These are phyloP conservation scores for Phytophthora cajani DNA, from an alignment of 352 stramenopile species.

Conservation along the genomic window DNA sequence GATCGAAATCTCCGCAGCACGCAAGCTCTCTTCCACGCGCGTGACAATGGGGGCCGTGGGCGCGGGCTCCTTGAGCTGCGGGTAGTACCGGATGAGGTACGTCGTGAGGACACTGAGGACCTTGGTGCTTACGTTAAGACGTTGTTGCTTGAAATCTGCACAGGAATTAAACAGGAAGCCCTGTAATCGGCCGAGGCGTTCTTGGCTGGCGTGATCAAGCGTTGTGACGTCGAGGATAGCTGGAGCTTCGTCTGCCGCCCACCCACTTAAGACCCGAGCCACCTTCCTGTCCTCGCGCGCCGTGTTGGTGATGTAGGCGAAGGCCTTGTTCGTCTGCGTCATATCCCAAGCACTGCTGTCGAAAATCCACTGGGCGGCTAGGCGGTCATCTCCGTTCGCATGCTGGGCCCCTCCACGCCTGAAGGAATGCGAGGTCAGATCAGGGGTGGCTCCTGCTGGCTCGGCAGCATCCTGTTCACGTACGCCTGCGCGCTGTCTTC, in stretches of 20 bases:
- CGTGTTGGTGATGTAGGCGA: no score
- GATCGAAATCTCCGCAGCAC: neutral
- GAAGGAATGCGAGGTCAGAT: neutral
- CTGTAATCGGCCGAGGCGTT: neutral
- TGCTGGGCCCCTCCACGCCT: neutral
- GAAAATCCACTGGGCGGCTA: neutral
- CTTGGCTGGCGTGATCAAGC: neutral
- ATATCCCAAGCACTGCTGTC: neutral
- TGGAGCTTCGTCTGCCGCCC: neutral
- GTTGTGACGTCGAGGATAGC: neutral
- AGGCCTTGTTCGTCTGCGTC: neutral
- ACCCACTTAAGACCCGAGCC: neutral
- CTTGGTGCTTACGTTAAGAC: neutral
- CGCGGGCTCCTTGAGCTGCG: neutral
- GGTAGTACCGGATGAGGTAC: neutral
- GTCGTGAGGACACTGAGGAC: neutral
- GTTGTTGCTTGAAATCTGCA: neutral
- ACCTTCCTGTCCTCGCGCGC: neutral
- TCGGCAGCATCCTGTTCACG: conserved; percentile 16
- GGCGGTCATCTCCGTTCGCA: neutral
- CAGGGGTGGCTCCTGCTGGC: neutral
- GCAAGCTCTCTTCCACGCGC: neutral
- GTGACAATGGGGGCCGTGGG: neutral
- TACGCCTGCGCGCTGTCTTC: neutral
- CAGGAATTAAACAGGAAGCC: neutral